Evolutionary conservation across 345 rosid genomes (phyloP).

Genomic region (Dipteronia dyeriana): DNA sequence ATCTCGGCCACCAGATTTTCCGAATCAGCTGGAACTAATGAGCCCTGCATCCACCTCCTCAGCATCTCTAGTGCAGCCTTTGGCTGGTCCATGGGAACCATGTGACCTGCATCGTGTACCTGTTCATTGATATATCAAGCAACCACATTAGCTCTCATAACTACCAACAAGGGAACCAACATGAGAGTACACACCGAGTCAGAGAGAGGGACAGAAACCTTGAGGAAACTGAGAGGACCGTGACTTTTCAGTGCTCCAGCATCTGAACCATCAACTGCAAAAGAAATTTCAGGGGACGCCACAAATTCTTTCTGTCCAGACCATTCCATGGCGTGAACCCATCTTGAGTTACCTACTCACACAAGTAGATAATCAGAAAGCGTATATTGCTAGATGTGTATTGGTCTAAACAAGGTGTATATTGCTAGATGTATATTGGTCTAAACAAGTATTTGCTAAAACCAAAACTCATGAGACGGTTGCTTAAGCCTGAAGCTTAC

Average conservation of each 20-base stretch:
- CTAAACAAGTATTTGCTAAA: background rate
- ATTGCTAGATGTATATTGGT: background rate
- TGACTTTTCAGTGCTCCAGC: constrained; percentile 72
- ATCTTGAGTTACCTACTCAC: constrained; percentile 83
- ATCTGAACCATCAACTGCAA: constrained; percentile 70
- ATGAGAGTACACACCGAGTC: background rate
- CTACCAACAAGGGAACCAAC: background rate
- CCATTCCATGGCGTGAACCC: constrained; percentile 99
- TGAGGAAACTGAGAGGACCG: constrained; percentile 87
- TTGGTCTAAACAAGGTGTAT: background rate
- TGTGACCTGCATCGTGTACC: constrained; percentile 95
- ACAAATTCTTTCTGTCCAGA: constrained; percentile 71
- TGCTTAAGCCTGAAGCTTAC: constrained; percentile 40
- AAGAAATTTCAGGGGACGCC: constrained; percentile 65
- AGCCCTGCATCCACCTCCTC: constrained; percentile 72
- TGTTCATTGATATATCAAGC: constrained; percentile 30
- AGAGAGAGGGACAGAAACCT: constrained; percentile 47
- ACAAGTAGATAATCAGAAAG: background rate
- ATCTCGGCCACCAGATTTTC: constrained; percentile 65
- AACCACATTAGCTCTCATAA: constrained; percentile 14
- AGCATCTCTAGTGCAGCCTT: constrained; percentile 87
- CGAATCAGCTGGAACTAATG: constrained; percentile 29
- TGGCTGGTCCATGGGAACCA: constrained; percentile 99
- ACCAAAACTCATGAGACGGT: background rate
- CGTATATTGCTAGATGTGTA: background rate